A percentile compares a stretch with the other conserved stretches of the same genome.
Conservation (phyloP, 768 basidiomycete genomes). For the Lactarius psammicola region DNA sequence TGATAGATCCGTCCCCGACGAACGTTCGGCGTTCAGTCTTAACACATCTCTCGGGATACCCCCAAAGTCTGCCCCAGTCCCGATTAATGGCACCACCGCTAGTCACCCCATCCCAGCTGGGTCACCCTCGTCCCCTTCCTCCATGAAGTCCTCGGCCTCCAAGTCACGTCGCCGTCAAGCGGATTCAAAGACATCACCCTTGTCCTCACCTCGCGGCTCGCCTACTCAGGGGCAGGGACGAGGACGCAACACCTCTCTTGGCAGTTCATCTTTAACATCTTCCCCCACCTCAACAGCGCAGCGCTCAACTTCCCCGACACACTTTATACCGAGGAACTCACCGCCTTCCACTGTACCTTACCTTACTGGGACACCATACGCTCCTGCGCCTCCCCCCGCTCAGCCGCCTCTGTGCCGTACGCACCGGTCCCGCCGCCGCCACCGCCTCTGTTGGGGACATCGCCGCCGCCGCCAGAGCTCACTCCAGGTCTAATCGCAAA, state of each 20-base stretch:
- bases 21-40: conserved; percentile 1
- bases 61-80: conserved; percentile 16
- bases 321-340: conserved; percentile 22
- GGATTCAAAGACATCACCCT: not conserved
- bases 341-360: conserved; percentile 18
- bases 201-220: conserved; percentile 1
- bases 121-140: conserved; percentile 11
- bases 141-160: conserved; percentile 13
- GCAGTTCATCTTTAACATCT: conserved; percentile 2
- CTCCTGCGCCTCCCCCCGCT: conserved; percentile 16
- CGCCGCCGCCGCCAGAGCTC: conserved; percentile 43
- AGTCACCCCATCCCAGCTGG: not conserved
- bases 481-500: conserved; percentile 66
- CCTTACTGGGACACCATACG: conserved; percentile 6
- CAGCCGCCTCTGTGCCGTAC: conserved; percentile 28
- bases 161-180: conserved; percentile 9
- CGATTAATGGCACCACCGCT: conserved; percentile 3
- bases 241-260: conserved; percentile 5
- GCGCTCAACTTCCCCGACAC: conserved; percentile 24
- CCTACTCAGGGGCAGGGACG: conserved; percentile 8
- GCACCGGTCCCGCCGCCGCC: conserved; percentile 26
- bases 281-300: conserved; percentile 3
- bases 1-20: not conserved
- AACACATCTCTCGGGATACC: conserved; percentile 7
- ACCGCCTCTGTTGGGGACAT: conserved; percentile 14